Base-by-base conservation (phyloP, 805 yeast genomes). In the Wickerhamomyces pijperi region DNA sequence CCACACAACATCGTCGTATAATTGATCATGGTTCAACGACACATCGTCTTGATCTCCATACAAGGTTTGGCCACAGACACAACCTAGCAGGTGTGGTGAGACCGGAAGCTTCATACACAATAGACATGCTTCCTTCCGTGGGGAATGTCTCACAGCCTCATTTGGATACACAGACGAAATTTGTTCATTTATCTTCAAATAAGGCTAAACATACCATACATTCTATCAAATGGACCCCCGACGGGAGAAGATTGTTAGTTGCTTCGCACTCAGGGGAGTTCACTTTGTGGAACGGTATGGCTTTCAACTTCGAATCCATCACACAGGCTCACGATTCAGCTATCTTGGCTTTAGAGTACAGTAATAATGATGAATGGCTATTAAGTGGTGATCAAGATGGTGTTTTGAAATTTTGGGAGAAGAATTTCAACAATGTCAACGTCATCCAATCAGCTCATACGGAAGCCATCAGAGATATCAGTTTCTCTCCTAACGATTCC, bases 271-370 rank as follows among this genome's bases (percentile, higher is more conserved):
- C 85, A 41, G 99, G 99, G 33, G 99, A 92, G 57, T 88, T 92
- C 60, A 88, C 97, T 12, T 65, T 92, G 35, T 92, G 97, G 97
- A 87, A 88, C 58, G 97, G 97, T 11, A 74, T 83, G 68, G 81
- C 95, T 9, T 92, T 90, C 62, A 86, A 85, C 55, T 87, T 92
- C 56, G 99, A 92, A 58, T 85, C 95, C 39, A 87, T 92, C 46
- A 92, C 88, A 94, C 98, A 92, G 65, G 97, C 97, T 1, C 99
- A 92, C 60, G 99, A 92, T 57, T 70, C 82, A 43, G 87, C 96
- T 0, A 82, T 92, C 29, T 70, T 87, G 28, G 68, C 90, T 1
- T 64, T 86, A 53, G 71, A 74, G 46, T 92, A 90, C 61, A 78
- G 92, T 5, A 94, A 86, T 57, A 79, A 81, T 43, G 96, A 86